Base-by-base conservation (phyloP, 495 filamentous ascomycete species). In the Aspergillus ellipticus region DNA sequence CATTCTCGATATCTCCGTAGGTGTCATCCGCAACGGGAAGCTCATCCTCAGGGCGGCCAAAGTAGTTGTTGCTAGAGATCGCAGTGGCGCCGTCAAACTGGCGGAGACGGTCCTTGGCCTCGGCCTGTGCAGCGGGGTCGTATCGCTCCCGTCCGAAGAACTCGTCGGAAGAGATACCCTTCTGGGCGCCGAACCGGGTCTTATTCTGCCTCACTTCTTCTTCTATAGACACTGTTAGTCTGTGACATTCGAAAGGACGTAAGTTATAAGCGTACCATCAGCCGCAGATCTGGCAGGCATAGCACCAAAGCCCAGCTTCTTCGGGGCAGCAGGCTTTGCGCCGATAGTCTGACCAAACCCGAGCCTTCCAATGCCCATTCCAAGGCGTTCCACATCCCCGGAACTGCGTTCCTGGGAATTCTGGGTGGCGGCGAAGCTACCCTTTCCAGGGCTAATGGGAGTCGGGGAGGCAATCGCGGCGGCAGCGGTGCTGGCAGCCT, bases 31-130 rank as follows among this genome's bases (percentile, higher is more conserved):
- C 85, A 0, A 65, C 73, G 17, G 71, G 68, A 20, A 74, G 58
- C 26, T 85, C 86, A 48, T 96, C 90, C 64, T 88, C 85, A 8
- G 91, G 86, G 28, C 92, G 88, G 52, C 94, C 94, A 71, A 98
- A 98, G 77, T 97, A 98, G 55, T 87, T 87, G 73, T 97, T 97
- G 49, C 89, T 94, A 10, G 91, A 96, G 68, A 98, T 98, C 49
- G 90, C 73, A 9, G 86, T 87, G 10, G 94, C 94, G 43, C 94
- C 89, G 67, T 97, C 94, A 67, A 98, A 98, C 19, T 91, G 86
- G 69, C 89, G 85, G 39, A 98, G 82, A 13, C 94, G 84, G 11
- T 81, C 75, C 74, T 94, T 92, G 49, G 94, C 92, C 76, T 97
- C 92, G 42, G 86, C 79, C 65, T 92, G 87, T 4, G 87, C 85